These are phyloP conservation scores for Eucalyptus marginata DNA, from an alignment of 345 rosid genomes.

Conservation along the genomic window DNA sequence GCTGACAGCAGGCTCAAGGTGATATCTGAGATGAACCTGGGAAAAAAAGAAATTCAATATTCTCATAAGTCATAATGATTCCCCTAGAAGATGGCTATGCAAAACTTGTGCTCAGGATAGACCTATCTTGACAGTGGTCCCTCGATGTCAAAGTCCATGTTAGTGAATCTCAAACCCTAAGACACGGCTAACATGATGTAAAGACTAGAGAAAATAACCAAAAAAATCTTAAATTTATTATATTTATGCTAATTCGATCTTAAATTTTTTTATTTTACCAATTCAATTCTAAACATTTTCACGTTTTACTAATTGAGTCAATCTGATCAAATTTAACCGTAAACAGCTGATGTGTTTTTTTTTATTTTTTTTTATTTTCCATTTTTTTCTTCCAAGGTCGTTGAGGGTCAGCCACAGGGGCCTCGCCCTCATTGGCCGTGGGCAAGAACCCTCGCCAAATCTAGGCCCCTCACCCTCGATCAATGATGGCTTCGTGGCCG, in stretches of 20 bases:
- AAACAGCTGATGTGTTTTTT: neutral
- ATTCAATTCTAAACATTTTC: no score
- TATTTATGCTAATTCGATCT: no score
- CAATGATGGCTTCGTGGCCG: neutral
- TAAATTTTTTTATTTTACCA: no score
- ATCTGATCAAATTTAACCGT: no score
- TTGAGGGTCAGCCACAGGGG: neutral
- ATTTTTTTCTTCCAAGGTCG: no score
- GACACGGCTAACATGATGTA: neutral
- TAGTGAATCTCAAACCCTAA: neutral
- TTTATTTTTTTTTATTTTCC: no score
- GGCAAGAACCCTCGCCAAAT: neutral
- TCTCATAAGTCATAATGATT: neutral
- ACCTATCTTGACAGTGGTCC: neutral
- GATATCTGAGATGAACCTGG: neutral
- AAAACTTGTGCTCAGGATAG: neutral
- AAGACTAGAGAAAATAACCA: neutral
- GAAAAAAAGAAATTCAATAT: neutral
- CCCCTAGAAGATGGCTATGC: neutral
- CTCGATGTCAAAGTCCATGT: neutral
- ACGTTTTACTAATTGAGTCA: no score
- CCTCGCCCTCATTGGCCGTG: fast-evolving
- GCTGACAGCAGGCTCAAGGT: neutral
- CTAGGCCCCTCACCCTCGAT: no score
- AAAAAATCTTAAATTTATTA: no score